Conservation (phyloP, 148 eudicot genomes). For the Rhododendron vialii region DNA sequence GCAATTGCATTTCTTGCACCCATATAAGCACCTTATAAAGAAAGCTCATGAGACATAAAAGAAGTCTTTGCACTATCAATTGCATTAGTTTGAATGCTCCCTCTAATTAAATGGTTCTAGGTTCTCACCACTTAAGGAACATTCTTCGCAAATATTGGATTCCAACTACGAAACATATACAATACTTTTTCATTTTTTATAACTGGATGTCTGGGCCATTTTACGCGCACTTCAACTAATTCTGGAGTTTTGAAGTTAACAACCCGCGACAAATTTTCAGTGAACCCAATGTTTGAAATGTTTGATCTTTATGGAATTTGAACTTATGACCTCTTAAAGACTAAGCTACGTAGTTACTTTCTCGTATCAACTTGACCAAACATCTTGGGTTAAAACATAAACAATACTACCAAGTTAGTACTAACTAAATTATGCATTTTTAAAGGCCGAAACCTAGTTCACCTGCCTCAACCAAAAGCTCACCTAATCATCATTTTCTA, state of each 20-base stretch:
- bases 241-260: too few relatives aligned
- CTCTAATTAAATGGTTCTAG: not conserved
- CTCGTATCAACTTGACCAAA: not conserved
- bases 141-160: not conserved
- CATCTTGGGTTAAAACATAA: not conserved
- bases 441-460: not conserved
- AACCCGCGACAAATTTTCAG: not conserved
- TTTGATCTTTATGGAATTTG: too few relatives aligned
- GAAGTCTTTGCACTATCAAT: not conserved
- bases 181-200: not conserved
- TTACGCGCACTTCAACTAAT: not conserved
- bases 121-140: not conserved
- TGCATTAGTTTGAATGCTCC: not conserved
- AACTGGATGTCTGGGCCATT: not conserved
- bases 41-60: too few relatives aligned
- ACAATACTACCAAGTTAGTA: not conserved
- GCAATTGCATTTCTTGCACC: not conserved
- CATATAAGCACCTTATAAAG: too few relatives aligned
- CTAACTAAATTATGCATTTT: not conserved
- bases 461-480: slow-evolving; percentile 33
- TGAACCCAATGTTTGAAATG: not conserved
- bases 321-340: not conserved
- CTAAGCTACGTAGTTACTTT: too few relatives aligned
- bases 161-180: not conserved
- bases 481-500: slow-evolving; percentile 25